Conservation (phyloP, 2,329 filamentous ascomycete species). For the Verticillium nonalfalfae region DNA sequence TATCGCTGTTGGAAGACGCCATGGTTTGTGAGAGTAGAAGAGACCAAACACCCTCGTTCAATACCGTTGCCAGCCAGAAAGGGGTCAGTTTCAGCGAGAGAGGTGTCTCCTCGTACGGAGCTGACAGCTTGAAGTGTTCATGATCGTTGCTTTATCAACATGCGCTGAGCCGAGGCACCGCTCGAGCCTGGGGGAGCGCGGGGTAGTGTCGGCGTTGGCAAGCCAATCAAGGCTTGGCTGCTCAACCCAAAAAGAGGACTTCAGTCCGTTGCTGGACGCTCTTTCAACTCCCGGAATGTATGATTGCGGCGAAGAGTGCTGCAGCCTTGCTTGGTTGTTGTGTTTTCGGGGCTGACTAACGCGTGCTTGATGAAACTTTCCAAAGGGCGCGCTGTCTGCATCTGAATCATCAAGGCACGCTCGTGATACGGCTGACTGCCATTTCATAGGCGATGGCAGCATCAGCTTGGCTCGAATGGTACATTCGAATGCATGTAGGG, state of each 20-base stretch:
- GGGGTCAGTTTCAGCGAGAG: neutral
- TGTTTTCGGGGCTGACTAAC: no score
- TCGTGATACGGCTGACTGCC: no score
- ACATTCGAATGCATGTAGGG: no score
- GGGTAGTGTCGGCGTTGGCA: neutral
- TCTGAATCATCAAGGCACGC: no score
- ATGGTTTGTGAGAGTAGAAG: neutral
- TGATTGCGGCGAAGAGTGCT: neutral
- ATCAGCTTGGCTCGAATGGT: no score
- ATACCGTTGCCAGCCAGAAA: neutral
- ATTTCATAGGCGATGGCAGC: no score
- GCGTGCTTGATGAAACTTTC: no score
- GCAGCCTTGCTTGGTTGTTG: neutral
- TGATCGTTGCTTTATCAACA: neutral
- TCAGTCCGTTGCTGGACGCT: neutral
- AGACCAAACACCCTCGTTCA: neutral
- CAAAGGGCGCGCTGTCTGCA: no score
- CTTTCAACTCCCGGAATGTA: neutral
- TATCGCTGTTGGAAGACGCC: neutral
- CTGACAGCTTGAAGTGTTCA: neutral
- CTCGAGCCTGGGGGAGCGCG: neutral
- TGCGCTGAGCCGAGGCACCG: neutral
- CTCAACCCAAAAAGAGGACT: neutral
- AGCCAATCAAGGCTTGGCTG: neutral
- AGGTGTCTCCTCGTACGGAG: no score